A percentile compares a stretch with the other conserved stretches of the same genome.
Evolutionary conservation across 192 early-diverging fungal species (phyloP).

Genomic region (Gonapodya sp.): DNA sequence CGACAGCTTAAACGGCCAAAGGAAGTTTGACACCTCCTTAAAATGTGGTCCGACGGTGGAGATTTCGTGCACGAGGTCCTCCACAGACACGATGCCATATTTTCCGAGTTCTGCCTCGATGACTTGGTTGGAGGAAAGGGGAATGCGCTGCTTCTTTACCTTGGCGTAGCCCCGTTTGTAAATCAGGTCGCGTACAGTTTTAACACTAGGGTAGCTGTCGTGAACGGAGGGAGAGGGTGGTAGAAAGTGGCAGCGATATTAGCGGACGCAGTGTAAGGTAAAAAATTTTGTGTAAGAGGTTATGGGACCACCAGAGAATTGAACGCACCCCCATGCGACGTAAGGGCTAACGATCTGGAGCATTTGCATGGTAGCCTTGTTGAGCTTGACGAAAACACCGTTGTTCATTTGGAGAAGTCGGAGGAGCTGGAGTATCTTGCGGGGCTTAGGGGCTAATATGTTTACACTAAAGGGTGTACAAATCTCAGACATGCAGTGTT

Average conservation of each 20-base stretch:
- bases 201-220: constrained; percentile 88
- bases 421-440: constrained; percentile 97
- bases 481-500: constrained; percentile 6
- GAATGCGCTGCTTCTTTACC: constrained; percentile 94
- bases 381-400: constrained; percentile 90
- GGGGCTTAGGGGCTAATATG: constrained; percentile 98
- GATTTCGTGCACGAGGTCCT: constrained; percentile 98
- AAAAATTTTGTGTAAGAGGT: not conserved
- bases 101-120: constrained; percentile 87
- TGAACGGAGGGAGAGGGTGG: too few species aligned
- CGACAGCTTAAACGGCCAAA: constrained; percentile 98
- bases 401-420: constrained; percentile 99
- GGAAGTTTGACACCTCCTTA: constrained; percentile 95
- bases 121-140: constrained; percentile 92
- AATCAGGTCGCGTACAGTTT: constrained; percentile 96
- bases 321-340: constrained; percentile 59
- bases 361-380: constrained; percentile 96
- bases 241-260: constrained; percentile 21
- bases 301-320: not conserved
- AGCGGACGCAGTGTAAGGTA: constrained; percentile 11
- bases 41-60: constrained; percentile 82
- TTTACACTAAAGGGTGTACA: constrained; percentile 65
- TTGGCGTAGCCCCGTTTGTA: constrained; percentile 99
- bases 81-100: constrained; percentile 92
- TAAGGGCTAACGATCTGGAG: constrained; percentile 93